Conservation (phyloP, 1,284 basidiomycete species). For the Trichosporon sp. region DNA sequence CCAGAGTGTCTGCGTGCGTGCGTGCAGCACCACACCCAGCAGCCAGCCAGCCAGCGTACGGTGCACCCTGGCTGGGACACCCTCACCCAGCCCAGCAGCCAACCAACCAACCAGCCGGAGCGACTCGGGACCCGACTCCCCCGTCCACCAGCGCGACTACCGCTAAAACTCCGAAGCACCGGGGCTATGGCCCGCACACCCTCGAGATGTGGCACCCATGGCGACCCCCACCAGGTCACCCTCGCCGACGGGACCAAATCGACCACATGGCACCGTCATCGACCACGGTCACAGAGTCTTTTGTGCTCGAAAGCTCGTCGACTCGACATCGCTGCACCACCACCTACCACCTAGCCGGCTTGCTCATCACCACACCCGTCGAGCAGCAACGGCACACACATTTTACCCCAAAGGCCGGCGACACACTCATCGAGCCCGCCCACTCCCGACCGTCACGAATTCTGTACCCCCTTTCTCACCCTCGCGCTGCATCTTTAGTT, state of each 20-base stretch:
- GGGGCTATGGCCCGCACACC: background rate
- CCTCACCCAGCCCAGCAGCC: background rate
- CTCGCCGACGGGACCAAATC: background rate
- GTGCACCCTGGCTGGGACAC: background rate
- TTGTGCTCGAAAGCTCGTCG: background rate
- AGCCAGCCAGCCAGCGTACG: background rate
- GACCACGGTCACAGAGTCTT: background rate
- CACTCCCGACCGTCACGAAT: background rate
- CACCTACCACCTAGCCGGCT: background rate
- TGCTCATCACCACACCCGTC: background rate
- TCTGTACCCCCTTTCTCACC: background rate
- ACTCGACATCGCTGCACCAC: background rate
- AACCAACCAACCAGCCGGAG: slow-evolving; percentile 5
- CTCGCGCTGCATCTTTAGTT: background rate
- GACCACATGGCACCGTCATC: background rate
- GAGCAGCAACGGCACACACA: background rate
- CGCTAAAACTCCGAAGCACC: background rate
- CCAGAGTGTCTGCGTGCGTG: slow-evolving; percentile 8
- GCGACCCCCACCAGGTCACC: background rate
- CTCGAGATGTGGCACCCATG: background rate
- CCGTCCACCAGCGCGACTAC: background rate
- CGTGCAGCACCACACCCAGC: background rate
- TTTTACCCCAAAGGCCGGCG: background rate
- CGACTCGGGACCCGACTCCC: slow-evolving; percentile 2
- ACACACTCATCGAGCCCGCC: background rate